Percentiles rank a stretch among this genome's conserved stretches.
These are phyloP conservation scores for Amphibolis antarctica DNA, from an alignment of 106 monocot species.

Conservation along the genomic window DNA sequence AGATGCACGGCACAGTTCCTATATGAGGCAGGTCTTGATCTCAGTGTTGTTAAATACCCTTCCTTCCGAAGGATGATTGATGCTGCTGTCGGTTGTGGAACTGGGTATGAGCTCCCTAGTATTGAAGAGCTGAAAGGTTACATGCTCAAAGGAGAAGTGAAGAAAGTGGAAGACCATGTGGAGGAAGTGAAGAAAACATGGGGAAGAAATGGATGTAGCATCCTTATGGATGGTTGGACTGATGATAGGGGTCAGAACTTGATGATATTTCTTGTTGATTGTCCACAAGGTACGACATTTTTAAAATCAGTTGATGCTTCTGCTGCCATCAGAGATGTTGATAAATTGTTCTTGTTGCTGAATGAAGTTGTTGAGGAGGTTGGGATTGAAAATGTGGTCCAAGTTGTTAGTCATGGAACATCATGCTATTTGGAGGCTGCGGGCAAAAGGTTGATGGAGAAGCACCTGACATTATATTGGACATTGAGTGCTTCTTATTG, in stretches of 20 bases:
- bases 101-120: slow-evolving; percentile 28
- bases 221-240: slow-evolving; percentile 59
- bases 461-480: slow-evolving; percentile 40
- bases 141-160: slow-evolving; percentile 49
- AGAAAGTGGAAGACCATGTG: slow-evolving; percentile 25
- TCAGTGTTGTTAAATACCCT: slow-evolving; percentile 23
- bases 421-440: slow-evolving; percentile 45
- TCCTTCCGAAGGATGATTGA: slow-evolving; percentile 68
- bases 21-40: slow-evolving; percentile 54
- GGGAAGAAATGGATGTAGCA: slow-evolving; percentile 55
- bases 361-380: slow-evolving; percentile 45
- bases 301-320: slow-evolving; percentile 60
- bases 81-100: slow-evolving; percentile 28
- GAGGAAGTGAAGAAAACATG: slow-evolving; percentile 42
- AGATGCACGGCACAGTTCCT: slow-evolving; percentile 51
- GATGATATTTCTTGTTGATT: slow-evolving; percentile 48
- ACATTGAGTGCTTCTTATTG: slow-evolving; percentile 50
- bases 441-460: slow-evolving; percentile 45
- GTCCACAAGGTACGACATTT: slow-evolving; percentile 44
- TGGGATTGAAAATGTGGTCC: slow-evolving; percentile 51
- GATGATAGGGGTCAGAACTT: slow-evolving; percentile 39
- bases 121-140: slow-evolving; percentile 46
- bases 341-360: slow-evolving; percentile 37
- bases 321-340: slow-evolving; percentile 29
- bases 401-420: slow-evolving; percentile 44